Evolutionary conservation across 306 rosid species (phyloP).

Genomic region (Medicago lupulina): DNA sequence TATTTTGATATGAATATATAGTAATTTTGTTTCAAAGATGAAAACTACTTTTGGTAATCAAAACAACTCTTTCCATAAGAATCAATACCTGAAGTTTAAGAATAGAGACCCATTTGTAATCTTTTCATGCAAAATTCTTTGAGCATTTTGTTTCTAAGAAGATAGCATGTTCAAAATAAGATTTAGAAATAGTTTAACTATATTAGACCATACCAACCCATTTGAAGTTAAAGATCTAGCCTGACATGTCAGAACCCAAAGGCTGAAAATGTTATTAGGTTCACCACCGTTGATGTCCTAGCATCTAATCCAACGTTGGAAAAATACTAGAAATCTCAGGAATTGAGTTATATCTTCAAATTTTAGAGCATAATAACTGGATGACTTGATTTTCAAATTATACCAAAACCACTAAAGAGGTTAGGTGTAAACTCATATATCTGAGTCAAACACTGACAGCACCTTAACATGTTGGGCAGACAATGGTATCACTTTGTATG

Average conservation of each 20-base stretch:
- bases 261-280: not conserved
- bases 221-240: not conserved
- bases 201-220: not conserved
- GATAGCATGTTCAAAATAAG: not conserved
- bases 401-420: not conserved
- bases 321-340: not conserved
- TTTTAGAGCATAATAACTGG: not conserved
- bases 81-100: not conserved
- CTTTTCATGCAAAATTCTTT: not conserved
- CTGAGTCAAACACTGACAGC: not conserved
- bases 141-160: not conserved
- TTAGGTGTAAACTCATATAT: not conserved
- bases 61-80: not conserved
- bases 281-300: not conserved
- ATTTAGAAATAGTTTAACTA: not conserved
- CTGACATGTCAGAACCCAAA: not conserved
- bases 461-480: conserved; percentile 2
- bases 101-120: not conserved
- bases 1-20: not conserved
- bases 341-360: not conserved
- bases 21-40: not conserved
- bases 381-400: not conserved
- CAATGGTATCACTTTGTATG: not conserved
- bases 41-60: not conserved
- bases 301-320: not conserved